Percentiles rank a stretch among this genome's conserved stretches.
Conservation (phyloP, 306 rosid species). For the Inga leiocalycina region DNA sequence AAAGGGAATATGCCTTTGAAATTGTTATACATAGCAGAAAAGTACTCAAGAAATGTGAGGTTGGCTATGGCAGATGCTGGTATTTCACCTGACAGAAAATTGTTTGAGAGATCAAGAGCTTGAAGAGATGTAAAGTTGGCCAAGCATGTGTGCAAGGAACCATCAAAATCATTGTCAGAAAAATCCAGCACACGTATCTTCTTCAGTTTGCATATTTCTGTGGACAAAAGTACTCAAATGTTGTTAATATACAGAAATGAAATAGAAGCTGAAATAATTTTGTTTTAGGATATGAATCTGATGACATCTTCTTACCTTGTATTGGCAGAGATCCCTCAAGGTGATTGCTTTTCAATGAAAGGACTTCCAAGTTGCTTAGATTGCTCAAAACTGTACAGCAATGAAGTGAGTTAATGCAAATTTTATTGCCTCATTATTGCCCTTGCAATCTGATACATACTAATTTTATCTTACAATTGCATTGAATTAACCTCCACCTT, state of each 20-base stretch:
- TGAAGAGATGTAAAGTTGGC: neutral
- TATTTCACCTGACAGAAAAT: neutral
- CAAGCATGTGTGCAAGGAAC: neutral
- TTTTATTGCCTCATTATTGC: neutral
- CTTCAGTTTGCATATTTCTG: neutral
- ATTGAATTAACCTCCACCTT: no score
- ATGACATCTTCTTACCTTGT: neutral
- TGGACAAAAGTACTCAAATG: neutral
- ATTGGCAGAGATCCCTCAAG: neutral
- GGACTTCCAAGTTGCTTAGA: slow-evolving; percentile 5
- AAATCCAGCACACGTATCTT: slow-evolving; percentile 12
- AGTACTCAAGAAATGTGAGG: slow-evolving; percentile 1
- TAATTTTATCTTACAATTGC: no score
- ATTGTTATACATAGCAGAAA: neutral
- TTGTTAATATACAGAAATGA: neutral
- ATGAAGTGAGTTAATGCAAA: neutral
- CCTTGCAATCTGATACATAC: neutral
- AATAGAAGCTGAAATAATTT: neutral
- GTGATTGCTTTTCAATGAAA: neutral
- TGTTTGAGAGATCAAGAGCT: slow-evolving; percentile 1
- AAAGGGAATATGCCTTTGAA: slow-evolving; percentile 1
- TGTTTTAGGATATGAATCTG: neutral
- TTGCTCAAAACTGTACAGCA: slow-evolving; percentile 2
- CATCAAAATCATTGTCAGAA: neutral
- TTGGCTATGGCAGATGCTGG: neutral